Evolutionary conservation across 2,329 filamentous ascomycete species (phyloP).

Genomic region (Fusarium cyanostomum): DNA sequence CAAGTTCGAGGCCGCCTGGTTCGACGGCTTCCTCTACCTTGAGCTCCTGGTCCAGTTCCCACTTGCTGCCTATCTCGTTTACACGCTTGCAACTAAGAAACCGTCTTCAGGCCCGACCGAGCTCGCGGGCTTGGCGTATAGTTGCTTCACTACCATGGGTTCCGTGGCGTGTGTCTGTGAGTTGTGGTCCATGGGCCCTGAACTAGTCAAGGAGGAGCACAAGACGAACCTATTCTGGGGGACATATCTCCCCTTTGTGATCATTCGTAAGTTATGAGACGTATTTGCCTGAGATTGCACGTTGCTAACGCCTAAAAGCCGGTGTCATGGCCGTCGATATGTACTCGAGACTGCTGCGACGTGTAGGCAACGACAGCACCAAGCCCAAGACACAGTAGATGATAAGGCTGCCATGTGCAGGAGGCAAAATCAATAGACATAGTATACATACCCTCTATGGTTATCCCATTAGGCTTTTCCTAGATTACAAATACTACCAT

Average conservation of each 20-base stretch:
- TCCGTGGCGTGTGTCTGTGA: conserved; percentile 62
- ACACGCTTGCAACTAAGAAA: conserved; percentile 49
- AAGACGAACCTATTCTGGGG: conserved; percentile 59
- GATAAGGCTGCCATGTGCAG: background rate
- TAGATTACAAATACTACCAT: conserved; percentile 26
- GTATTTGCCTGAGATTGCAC: background rate
- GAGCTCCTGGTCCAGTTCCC: conserved; percentile 63
- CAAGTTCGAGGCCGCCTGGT: conserved; percentile 57
- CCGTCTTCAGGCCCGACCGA: conserved; percentile 54
- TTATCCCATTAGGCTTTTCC: conserved; percentile 14
- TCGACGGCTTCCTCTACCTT: conserved; percentile 59
- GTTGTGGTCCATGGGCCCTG: conserved; percentile 58
- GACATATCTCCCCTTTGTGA: conserved; percentile 61
- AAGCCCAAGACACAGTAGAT: conserved; percentile 52
- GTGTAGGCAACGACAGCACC: conserved; percentile 47
- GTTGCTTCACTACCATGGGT: conserved; percentile 61
- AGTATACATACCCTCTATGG: conserved; percentile 18
- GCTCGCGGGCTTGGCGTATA: conserved; percentile 62
- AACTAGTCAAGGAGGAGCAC: conserved; percentile 54
- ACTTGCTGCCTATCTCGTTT: conserved; percentile 58
- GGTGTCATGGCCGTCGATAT: conserved; percentile 63
- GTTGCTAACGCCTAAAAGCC: conserved; percentile 50
- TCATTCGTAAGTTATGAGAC: conserved; percentile 58
- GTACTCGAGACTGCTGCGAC: conserved; percentile 59
- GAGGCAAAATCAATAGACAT: background rate